phyloP scores from a whole-genome alignment of 306 rosid genomes.

The Malus asiatica region DNA sequence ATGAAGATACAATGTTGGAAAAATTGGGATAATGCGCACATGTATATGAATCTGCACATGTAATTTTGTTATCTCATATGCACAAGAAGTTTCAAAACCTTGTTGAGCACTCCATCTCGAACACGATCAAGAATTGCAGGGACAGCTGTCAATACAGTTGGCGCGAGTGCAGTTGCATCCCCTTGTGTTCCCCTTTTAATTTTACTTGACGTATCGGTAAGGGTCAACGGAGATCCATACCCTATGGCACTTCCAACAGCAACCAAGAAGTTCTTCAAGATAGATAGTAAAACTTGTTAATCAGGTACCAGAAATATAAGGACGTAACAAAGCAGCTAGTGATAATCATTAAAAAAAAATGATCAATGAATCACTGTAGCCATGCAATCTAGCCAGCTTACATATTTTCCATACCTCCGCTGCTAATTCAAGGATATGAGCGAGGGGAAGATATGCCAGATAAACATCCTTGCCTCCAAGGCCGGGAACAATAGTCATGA shows the following conservation, averaged over 20 bases:
- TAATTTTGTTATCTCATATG: not conserved
- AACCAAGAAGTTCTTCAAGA: conserved; percentile 61
- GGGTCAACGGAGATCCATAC: conserved; percentile 88
- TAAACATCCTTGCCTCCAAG: conserved; percentile 68
- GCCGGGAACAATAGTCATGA: conserved; percentile 81
- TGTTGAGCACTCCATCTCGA: conserved; percentile 83
- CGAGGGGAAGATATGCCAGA: conserved; percentile 86
- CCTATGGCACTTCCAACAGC: conserved; percentile 89
- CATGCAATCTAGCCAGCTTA: conserved; percentile 9
- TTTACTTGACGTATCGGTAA: conserved; percentile 94
- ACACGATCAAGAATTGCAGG: conserved; percentile 98
- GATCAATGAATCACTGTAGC: conserved; percentile 13
- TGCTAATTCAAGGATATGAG: conserved; percentile 94
- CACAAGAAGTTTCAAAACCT: conserved; percentile 48
- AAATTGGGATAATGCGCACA: not conserved
- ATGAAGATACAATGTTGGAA: conserved; percentile 17
- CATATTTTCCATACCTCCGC: conserved; percentile 70
- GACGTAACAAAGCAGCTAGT: not conserved
- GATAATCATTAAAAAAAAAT: not conserved
- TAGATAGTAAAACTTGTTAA: conserved; percentile 24
- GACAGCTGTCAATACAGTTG: conserved; percentile 87
- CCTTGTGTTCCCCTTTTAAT: conserved; percentile 82
- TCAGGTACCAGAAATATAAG: conserved; percentile 6
- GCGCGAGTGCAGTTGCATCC: conserved; percentile 65
- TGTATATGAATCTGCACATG: not conserved